Base-by-base conservation (phyloP, 192 early-diverging fungal species). In the Borealophlyctis nickersoniae region DNA sequence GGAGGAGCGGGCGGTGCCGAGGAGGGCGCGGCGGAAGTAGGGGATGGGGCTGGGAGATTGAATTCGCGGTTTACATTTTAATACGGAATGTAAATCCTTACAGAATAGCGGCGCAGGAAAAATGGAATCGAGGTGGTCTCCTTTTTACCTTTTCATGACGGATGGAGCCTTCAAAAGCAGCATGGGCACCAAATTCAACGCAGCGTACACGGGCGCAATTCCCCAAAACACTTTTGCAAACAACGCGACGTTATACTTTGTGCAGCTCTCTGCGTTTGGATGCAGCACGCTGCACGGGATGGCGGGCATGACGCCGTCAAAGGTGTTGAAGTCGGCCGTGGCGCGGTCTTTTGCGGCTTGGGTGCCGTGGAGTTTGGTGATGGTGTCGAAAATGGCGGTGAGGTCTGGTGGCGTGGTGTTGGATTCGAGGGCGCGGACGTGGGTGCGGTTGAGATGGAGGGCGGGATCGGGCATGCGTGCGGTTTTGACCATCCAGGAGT, bases 181-280 rank as follows among this genome's bases (percentile, higher is more conserved):
- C 73, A 89, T 73, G 0, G 90, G 88, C 0, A 91, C 88, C 70
- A 87, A 79, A 59, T 92, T 88, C 51, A 92, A 73, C 4, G 88
- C 81, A 2, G 80, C 82, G 66, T 92, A 90, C 11, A 81, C 56
- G 77, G 88, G 77, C 75, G 81, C 49, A 79, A 74, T 60, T 70
- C 57, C 55, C 74, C 73, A 56, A 26, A 75, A 35, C 3, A 74
- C 65, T 78, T 79, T 76, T 26, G 33, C 30, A 16, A 11, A 4
- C 13, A 74, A 58, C 3, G 24, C 29, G 27, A 33, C 4, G 52
- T 69, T 66, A 71, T 78, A 78, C 5, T 16, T 26, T 7, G 26
- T 3, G 49, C 76, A 78, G 48, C 48, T 58, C 13, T 14, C 53
- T 16, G 50, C 49, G 23, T 26, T 31, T 1, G 80, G 71, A 56